A percentile compares a stretch with the other conserved stretches of the same genome.
phyloP scores from a whole-genome alignment of 768 basidiomycete species.

The Termitomyces sp. region DNA sequence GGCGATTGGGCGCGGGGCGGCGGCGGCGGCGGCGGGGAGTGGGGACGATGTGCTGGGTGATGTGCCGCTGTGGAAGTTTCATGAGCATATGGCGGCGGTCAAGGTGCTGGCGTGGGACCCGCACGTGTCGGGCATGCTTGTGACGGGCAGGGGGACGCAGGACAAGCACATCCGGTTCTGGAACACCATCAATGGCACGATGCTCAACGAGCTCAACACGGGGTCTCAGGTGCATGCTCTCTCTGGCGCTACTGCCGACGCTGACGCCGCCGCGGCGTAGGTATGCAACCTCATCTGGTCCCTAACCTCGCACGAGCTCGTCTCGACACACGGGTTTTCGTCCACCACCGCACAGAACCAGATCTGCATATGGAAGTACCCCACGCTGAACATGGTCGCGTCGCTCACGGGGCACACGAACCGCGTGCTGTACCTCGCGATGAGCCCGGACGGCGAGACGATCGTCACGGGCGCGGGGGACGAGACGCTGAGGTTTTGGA shows the following conservation, averaged over 20 bases:
- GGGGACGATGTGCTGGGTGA: conserved; percentile 38
- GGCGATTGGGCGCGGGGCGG: conserved; percentile 10
- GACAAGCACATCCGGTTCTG: conserved; percentile 98
- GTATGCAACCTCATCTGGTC: conserved; percentile 99
- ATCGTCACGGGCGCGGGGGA: conserved; percentile 98
- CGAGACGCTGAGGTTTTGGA: conserved; percentile 97
- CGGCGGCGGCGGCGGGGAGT: not conserved
- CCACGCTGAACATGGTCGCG: conserved; percentile 90
- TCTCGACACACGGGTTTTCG: conserved; percentile 97
- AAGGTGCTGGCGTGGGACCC: conserved; percentile 99
- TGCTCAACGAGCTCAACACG: conserved; percentile 88
- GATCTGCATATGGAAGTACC: conserved; percentile 95
- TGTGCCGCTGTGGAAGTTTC: conserved; percentile 87
- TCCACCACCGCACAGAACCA: conserved; percentile 94
- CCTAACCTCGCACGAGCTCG: conserved; percentile 91
- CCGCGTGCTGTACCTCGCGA: conserved; percentile 94
- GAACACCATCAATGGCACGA: conserved; percentile 85
- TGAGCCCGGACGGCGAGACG: conserved; percentile 96
- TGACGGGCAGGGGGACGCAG: conserved; percentile 97
- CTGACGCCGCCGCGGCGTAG: conserved; percentile 39
- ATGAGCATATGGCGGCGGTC: conserved; percentile 95
- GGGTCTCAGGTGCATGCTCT: conserved; percentile 79
- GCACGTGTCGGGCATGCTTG: conserved; percentile 85
- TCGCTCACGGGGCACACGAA: conserved; percentile 93
- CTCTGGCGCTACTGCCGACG: conserved; percentile 11